Evolutionary conservation across 768 basidiomycete genomes (phyloP).

Genomic region (Gymnopilus dilepis): DNA sequence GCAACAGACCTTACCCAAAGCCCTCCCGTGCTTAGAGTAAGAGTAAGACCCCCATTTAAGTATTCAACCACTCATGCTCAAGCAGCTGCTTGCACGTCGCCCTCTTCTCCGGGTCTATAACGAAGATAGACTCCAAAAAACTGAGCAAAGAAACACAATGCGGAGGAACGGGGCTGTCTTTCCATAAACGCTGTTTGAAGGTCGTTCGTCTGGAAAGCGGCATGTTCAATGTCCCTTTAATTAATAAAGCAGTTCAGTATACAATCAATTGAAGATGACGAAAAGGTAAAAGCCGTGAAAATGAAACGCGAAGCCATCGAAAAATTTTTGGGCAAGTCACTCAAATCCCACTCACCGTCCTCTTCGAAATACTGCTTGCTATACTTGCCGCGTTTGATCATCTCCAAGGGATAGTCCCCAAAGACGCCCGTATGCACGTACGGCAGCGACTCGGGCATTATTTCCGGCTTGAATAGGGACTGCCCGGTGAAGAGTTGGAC

Average conservation of each 20-base stretch:
- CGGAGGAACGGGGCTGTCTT: neutral
- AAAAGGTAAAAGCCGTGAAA: too few species aligned
- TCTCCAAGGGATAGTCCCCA: neutral
- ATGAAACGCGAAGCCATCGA: neutral
- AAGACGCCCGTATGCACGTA: neutral
- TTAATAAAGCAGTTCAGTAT: too few species aligned
- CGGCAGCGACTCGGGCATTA: neutral
- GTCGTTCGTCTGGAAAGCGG: neutral
- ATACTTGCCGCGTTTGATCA: neutral
- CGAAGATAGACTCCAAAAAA: neutral
- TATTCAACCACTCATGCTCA: too few species aligned
- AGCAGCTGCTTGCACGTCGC: neutral
- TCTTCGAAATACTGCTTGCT: neutral
- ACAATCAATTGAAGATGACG: too few species aligned
- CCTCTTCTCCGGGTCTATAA: neutral
- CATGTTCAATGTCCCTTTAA: neutral
- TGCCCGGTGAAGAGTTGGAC: neutral
- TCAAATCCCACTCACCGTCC: neutral
- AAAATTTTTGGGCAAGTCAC: too few species aligned
- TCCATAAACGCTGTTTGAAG: neutral
- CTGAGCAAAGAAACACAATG: neutral
- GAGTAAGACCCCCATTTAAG: too few species aligned
- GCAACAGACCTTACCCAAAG: too few species aligned
- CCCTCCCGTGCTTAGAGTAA: too few species aligned
- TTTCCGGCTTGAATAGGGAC: neutral